These are phyloP conservation scores for Aspergillus ellipticus DNA, from an alignment of 495 filamentous ascomycete genomes.

Conservation along the genomic window DNA sequence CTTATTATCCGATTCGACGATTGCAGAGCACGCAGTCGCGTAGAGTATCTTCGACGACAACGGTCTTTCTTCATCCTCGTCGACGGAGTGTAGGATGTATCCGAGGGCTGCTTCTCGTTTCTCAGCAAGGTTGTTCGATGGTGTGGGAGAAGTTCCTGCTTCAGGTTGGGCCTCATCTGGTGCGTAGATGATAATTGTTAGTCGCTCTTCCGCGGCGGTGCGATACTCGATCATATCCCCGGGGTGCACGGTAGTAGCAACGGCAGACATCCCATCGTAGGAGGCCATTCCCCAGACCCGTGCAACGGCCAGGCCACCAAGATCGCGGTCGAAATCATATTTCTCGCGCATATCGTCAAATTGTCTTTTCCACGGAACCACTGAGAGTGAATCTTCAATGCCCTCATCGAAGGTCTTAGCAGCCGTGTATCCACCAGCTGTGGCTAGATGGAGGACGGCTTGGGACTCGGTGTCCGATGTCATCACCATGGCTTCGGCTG, in stretches of 20 bases:
- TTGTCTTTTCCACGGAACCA: constrained; percentile 30
- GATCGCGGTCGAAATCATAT: constrained; percentile 44
- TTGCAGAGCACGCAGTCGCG: constrained; percentile 36
- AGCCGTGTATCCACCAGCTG: constrained; percentile 24
- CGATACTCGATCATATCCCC: constrained; percentile 52
- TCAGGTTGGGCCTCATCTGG: constrained; percentile 2
- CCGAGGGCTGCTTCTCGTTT: constrained; percentile 23
- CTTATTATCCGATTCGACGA: constrained; percentile 25
- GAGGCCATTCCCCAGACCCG: constrained; percentile 53
- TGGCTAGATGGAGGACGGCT: constrained; percentile 28
- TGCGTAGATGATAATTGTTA: constrained; percentile 35
- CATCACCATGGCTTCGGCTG: constrained; percentile 26
- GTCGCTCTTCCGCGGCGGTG: constrained; percentile 33
- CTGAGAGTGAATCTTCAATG: background rate
- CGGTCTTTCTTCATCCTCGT: constrained; percentile 8
- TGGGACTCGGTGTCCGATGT: constrained; percentile 12
- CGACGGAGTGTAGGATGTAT: constrained; percentile 27
- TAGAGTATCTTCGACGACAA: constrained; percentile 34
- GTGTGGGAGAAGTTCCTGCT: constrained; percentile 8
- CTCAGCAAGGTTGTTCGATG: background rate
- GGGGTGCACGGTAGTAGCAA: constrained; percentile 45
- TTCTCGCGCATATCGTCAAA: constrained; percentile 33
- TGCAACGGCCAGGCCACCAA: constrained; percentile 38
- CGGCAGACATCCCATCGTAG: constrained; percentile 34
- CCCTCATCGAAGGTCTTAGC: constrained; percentile 8